A percentile compares a stretch with the other conserved stretches of the same genome.
phyloP scores from a whole-genome alignment of 2,329 filamentous ascomycete species.

The Biscogniauxia marginata region DNA sequence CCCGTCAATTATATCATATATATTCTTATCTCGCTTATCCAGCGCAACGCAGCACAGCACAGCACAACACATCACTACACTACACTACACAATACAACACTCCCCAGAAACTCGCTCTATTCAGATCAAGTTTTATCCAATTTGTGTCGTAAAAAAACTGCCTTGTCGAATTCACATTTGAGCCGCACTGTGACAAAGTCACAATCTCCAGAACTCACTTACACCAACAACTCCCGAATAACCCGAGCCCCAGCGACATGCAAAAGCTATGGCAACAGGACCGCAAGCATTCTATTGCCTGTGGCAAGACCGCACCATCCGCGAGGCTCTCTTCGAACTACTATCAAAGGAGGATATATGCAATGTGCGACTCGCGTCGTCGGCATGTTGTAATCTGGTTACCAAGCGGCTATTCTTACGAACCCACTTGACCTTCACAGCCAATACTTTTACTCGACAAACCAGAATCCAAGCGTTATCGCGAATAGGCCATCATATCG shows the following conservation, averaged over 20 bases:
- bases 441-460: constrained; percentile 73
- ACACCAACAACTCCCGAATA: constrained; percentile 16
- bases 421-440: constrained; percentile 67
- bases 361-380: constrained; percentile 64
- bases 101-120: too few relatives aligned
- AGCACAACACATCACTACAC: constrained; percentile 3
- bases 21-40: constrained; percentile 14
- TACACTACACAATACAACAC: not conserved
- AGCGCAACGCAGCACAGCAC: not conserved
- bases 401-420: constrained; percentile 69
- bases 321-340: constrained; percentile 48
- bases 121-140: too few relatives aligned
- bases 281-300: constrained; percentile 54
- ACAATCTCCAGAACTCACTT: constrained; percentile 6
- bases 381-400: constrained; percentile 68
- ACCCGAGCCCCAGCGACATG: constrained; percentile 41
- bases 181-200: constrained; percentile 10
- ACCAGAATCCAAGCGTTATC: constrained; percentile 71
- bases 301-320: constrained; percentile 52
- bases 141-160: too few relatives aligned
- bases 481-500: constrained; percentile 75
- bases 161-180: too few relatives aligned
- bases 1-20: constrained; percentile 16
- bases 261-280: constrained; percentile 50
- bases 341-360: constrained; percentile 53